Percentiles rank a stretch among this genome's conserved stretches.
phyloP scores from a whole-genome alignment of 202 grass and related monocot species.

The Brachypodium distachyon region DNA sequence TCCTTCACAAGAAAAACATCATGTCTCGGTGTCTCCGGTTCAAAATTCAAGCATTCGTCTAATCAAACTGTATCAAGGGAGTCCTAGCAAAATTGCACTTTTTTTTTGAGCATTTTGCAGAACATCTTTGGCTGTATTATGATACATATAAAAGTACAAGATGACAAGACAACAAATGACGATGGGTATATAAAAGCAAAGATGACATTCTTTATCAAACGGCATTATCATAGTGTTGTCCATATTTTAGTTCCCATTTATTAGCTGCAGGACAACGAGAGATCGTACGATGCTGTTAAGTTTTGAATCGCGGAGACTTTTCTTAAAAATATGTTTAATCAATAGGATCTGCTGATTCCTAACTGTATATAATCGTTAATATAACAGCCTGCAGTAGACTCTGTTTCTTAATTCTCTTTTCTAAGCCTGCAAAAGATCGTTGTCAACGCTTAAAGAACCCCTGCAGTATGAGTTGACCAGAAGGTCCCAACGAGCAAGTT shows the following conservation, averaged over 20 bases:
- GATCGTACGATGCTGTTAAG: background rate
- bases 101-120: background rate
- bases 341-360: background rate
- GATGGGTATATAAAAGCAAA: background rate
- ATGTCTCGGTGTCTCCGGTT: background rate
- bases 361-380: background rate
- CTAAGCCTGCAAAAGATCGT: background rate
- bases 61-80: background rate
- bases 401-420: background rate
- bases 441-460: background rate
- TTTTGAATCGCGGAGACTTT: background rate
- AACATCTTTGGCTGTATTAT: background rate
- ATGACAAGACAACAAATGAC: background rate
- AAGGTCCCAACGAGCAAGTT: background rate
- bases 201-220: background rate
- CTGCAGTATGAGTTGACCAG: slow-evolving; percentile 4
- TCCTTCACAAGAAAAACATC: background rate
- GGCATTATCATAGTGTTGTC: background rate
- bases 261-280: background rate
- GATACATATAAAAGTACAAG: background rate
- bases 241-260: background rate
- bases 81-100: background rate
- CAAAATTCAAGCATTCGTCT: slow-evolving; percentile 1
- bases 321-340: background rate
- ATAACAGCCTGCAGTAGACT: background rate